Percentiles rank a stretch among this genome's conserved stretches.
phyloP scores from a whole-genome alignment of 2,329 filamentous ascomycete genomes.

The Chaetothyriales sp. region DNA sequence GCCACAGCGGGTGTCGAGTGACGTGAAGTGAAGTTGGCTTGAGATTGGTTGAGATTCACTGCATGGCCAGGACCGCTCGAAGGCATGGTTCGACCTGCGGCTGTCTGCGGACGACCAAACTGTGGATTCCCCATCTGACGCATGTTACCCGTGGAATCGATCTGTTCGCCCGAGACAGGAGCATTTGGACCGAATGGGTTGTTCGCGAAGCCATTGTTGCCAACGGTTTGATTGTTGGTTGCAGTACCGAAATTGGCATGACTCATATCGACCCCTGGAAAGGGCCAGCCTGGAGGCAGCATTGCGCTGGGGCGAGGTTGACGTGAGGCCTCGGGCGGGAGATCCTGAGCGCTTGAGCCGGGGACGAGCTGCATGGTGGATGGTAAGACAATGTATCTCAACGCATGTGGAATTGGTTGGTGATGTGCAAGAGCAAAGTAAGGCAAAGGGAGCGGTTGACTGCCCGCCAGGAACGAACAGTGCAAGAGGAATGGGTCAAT shows the following conservation, averaged over 20 bases:
- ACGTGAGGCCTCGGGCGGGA: neutral
- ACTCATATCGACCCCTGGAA: neutral
- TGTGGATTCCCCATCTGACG: neutral
- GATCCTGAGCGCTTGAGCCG: neutral
- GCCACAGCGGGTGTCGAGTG: neutral
- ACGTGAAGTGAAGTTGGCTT: neutral
- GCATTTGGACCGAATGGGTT: neutral
- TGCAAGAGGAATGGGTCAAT: slow-evolving; percentile 2
- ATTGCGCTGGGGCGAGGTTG: neutral
- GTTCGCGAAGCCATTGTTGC: neutral
- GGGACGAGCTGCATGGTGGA: neutral
- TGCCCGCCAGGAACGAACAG: neutral
- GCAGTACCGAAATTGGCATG: neutral
- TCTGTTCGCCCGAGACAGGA: too few relatives aligned
- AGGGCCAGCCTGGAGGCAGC: neutral
- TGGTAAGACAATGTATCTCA: neutral
- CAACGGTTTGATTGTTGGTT: neutral
- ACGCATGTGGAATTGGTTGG: neutral
- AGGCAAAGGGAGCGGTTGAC: neutral
- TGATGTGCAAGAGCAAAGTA: neutral
- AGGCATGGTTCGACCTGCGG: neutral
- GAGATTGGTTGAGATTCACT: neutral
- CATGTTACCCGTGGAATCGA: neutral
- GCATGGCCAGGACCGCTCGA: neutral
- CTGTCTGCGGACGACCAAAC: neutral